Evolutionary conservation across 345 rosid genomes (phyloP).

Genomic region (Lepidium didymum): DNA sequence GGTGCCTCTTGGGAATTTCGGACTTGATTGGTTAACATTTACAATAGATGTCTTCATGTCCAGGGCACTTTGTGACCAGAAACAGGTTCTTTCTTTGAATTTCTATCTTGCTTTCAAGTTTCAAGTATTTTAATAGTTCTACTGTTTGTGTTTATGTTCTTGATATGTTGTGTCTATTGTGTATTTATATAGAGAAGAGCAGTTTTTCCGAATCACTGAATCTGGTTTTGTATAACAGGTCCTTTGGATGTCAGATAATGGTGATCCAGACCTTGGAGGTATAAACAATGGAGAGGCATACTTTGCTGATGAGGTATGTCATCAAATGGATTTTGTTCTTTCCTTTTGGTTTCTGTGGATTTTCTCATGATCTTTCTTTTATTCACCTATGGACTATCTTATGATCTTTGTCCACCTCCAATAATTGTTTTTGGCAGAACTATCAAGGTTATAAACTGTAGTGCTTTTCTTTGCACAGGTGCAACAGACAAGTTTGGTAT

Average conservation of each 20-base stretch:
- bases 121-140: background rate
- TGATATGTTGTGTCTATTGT: background rate
- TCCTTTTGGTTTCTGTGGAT: background rate
- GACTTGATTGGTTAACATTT: slow-evolving; percentile 77
- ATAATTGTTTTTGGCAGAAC: background rate
- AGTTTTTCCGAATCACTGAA: background rate
- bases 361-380: background rate
- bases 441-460: slow-evolving; percentile 12
- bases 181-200: background rate
- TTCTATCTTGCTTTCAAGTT: background rate
- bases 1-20: slow-evolving; percentile 93
- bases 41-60: slow-evolving; percentile 85
- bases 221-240: slow-evolving; percentile 38
- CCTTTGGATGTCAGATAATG: slow-evolving; percentile 88
- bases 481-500: slow-evolving; percentile 65
- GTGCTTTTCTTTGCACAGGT: slow-evolving; percentile 44
- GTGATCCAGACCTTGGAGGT: slow-evolving; percentile 89
- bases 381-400: background rate
- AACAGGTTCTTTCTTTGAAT: slow-evolving; percentile 51
- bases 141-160: background rate
- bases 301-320: slow-evolving; percentile 83
- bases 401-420: background rate
- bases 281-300: slow-evolving; percentile 57
- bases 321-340: background rate
- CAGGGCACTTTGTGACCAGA: slow-evolving; percentile 88